phyloP scores from a whole-genome alignment of 257 asterid genomes.

The Prunella vulgaris region DNA sequence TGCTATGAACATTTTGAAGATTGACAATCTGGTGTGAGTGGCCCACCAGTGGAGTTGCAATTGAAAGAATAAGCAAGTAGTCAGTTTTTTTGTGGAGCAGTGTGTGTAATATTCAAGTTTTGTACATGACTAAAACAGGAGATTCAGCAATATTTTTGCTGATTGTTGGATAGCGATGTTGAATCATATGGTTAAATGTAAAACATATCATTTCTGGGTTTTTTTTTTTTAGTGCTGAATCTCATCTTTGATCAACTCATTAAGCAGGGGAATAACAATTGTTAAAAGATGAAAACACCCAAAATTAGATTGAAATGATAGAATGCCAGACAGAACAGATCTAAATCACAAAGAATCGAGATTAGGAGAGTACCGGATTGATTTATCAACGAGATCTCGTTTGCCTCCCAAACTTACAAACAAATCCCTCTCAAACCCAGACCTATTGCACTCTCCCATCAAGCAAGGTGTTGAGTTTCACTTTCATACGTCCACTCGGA shows the following conservation, averaged over 20 bases:
- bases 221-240: background rate
- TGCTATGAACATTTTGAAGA: slow-evolving; percentile 15
- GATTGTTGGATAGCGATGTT: slow-evolving; percentile 17
- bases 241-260: background rate
- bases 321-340: background rate
- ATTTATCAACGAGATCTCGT: slow-evolving; percentile 26
- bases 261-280: background rate
- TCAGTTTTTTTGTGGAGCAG: slow-evolving; percentile 25
- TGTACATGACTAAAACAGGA: slow-evolving; percentile 25
- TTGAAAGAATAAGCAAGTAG: slow-evolving; percentile 30
- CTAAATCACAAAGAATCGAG: background rate
- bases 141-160: slow-evolving; percentile 9
- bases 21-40: slow-evolving; percentile 22
- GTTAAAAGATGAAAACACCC: background rate
- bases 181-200: background rate
- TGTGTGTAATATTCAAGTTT: slow-evolving; percentile 26
- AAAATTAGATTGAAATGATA: background rate
- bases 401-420: slow-evolving; percentile 36
- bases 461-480: slow-evolving; percentile 35
- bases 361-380: slow-evolving; percentile 19
- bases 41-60: slow-evolving; percentile 20
- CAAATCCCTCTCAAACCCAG: slow-evolving; percentile 36
- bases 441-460: slow-evolving; percentile 47
- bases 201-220: background rate
- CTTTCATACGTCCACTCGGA: too few species aligned